Evolutionary conservation across 257 asterid genomes (phyloP).

Genomic region (Nicotiana tabacum): DNA sequence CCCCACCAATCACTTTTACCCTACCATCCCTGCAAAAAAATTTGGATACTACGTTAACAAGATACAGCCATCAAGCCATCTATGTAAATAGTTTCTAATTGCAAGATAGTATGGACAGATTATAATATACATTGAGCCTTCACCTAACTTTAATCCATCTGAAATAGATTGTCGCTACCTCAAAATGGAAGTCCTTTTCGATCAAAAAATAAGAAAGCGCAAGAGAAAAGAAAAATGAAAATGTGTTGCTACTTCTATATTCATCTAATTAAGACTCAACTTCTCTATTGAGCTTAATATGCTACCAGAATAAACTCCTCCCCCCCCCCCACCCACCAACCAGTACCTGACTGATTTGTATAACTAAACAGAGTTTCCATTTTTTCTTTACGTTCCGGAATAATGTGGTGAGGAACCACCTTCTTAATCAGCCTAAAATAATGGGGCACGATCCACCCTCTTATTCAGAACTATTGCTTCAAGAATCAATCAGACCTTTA

Average conservation of each 20-base stretch:
- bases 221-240: not conserved
- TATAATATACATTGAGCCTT: not conserved
- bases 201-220: not conserved
- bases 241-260: not conserved
- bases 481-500: not conserved
- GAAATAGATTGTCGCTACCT: not conserved
- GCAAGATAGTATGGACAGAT: not conserved
- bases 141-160: not conserved
- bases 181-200: not conserved
- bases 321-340: not conserved
- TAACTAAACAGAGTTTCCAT: not conserved
- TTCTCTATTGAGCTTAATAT: not conserved
- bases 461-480: not conserved
- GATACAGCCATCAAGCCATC: not conserved
- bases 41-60: not conserved
- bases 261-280: not conserved
- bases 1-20: conserved; percentile 84
- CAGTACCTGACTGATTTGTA: conserved; percentile 1
- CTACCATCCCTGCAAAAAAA: conserved; percentile 78
- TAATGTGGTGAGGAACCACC: not conserved
- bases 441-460: not conserved
- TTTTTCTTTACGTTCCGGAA: not conserved
- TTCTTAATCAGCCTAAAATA: not conserved
- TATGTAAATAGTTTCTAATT: not conserved
- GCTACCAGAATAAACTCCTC: not conserved